Evolutionary conservation across 768 basidiomycete genomes (phyloP), one percentile per base, ranked within the genome.

Genomic region (Suillus weaverae): DNA sequence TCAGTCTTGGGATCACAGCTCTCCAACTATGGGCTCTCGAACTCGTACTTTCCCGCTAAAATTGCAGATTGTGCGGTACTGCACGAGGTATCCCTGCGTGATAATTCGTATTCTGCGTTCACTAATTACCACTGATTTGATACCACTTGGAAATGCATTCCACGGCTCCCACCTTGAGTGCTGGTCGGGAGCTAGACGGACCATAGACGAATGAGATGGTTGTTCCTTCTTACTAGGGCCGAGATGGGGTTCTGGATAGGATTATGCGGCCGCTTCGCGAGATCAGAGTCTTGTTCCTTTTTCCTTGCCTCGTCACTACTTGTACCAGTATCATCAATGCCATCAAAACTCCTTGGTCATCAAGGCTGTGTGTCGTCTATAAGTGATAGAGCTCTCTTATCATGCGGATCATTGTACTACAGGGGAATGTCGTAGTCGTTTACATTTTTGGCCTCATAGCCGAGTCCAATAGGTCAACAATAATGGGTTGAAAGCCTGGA

Each of bases 401-500:
- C 53, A 54, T 54, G 10, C 1, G 11, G 9, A 8, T 33, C 5
- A 33, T 54, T 20, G 4, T 54, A 54, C n/a, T 54, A 54, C 53
- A 54, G 18, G 53, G 5, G 32, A 11, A 11, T 30, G 11, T 20
- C 18, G 32, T 20, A n/a, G 33, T 54, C 53, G 20, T 54, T 35
- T 54, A 54, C 53, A 35, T n/a, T 11, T 35, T 11, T 54, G 20
- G 33, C 20, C 32, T 33, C 26, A 10, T 57, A 30, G 48, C 62
- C 30, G 62, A 62, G 54, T 68, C 63, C 35, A 67, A 43, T 14
- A 68, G 18, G 48, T 68, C 67, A 22, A 68, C 62, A 50, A 68
- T 68, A 14, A 68, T 48, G 8, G 67, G 67, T 43, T 68, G 67
- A 61, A 67, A 64, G 32, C 67, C 67, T n/a, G 61, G 66, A 38